phyloP scores from a whole-genome alignment of 2,329 filamentous ascomycete genomes.

The Clonostachys rosea region DNA sequence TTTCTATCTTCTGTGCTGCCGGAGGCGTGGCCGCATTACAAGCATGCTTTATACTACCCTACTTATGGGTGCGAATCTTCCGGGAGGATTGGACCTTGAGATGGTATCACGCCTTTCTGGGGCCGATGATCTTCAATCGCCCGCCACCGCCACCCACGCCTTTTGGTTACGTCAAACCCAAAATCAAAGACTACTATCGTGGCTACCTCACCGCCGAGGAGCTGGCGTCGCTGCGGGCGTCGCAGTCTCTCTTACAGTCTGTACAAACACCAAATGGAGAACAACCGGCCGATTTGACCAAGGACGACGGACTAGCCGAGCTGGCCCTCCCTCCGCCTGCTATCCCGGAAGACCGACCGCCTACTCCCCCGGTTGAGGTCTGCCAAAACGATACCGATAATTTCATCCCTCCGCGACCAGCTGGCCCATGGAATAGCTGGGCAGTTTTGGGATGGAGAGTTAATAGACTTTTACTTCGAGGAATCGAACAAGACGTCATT shows the following conservation, averaged over 20 bases:
- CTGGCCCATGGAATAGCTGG: constrained; percentile 31
- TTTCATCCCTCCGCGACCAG: constrained; percentile 21
- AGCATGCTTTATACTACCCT: constrained; percentile 45
- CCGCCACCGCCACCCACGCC: constrained; percentile 26
- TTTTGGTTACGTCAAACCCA: constrained; percentile 31
- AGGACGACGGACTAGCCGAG: neutral
- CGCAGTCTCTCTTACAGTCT: constrained; percentile 10
- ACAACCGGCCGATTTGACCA: constrained; percentile 6
- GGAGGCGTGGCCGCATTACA: constrained; percentile 33
- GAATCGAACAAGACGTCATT: constrained; percentile 43
- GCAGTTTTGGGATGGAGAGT: constrained; percentile 32
- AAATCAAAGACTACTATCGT: constrained; percentile 42
- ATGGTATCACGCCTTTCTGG: constrained; percentile 40
- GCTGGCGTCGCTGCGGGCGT: constrained; percentile 28
- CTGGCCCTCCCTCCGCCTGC: neutral
- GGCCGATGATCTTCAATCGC: constrained; percentile 38
- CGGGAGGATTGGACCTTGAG: constrained; percentile 46
- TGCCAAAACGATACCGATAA: neutral
- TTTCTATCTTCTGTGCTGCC: constrained; percentile 36
- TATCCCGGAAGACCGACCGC: neutral
- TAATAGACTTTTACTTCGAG: constrained; percentile 36
- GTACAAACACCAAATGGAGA: constrained; percentile 2
- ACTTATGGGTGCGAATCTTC: constrained; percentile 42
- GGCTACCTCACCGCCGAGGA: constrained; percentile 42
- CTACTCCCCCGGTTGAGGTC: neutral